phyloP scores from a whole-genome alignment of 192 early-diverging fungal species.

The Coemansia reversa region DNA sequence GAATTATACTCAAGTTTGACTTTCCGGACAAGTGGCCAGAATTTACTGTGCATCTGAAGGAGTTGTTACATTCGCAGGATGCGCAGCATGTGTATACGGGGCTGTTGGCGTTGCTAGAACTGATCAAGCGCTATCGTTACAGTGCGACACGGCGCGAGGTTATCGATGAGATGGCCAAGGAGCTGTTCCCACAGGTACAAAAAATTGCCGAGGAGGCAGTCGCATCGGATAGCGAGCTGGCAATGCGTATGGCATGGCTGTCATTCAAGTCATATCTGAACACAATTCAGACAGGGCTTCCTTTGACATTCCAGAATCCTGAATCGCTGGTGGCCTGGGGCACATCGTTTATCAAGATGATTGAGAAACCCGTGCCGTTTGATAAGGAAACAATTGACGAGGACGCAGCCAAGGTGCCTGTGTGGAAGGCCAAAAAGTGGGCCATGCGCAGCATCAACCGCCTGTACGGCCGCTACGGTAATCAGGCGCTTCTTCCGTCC shows the following conservation, averaged over 20 bases:
- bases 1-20: slow-evolving; percentile 74
- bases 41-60: slow-evolving; percentile 66
- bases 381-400: slow-evolving; percentile 60
- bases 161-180: slow-evolving; percentile 68
- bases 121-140: slow-evolving; percentile 80
- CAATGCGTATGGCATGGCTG: slow-evolving; percentile 81
- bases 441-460: slow-evolving; percentile 85
- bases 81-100: slow-evolving; percentile 72
- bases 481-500: slow-evolving; percentile 63
- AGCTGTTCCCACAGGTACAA: slow-evolving; percentile 76
- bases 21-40: slow-evolving; percentile 79
- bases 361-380: slow-evolving; percentile 65
- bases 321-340: slow-evolving; percentile 83
- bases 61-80: slow-evolving; percentile 65
- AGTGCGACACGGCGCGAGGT: slow-evolving; percentile 61
- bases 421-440: slow-evolving; percentile 97
- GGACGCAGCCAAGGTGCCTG: slow-evolving; percentile 78
- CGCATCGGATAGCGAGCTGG: slow-evolving; percentile 64
- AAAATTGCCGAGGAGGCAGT: slow-evolving; percentile 70
- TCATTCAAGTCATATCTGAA: slow-evolving; percentile 80
- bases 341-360: slow-evolving; percentile 78
- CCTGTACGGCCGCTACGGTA: slow-evolving; percentile 73
- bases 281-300: slow-evolving; percentile 62
- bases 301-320: slow-evolving; percentile 61
- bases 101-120: slow-evolving; percentile 74